phyloP scores from a whole-genome alignment of 495 filamentous ascomycete species.

The Podospora australis region DNA sequence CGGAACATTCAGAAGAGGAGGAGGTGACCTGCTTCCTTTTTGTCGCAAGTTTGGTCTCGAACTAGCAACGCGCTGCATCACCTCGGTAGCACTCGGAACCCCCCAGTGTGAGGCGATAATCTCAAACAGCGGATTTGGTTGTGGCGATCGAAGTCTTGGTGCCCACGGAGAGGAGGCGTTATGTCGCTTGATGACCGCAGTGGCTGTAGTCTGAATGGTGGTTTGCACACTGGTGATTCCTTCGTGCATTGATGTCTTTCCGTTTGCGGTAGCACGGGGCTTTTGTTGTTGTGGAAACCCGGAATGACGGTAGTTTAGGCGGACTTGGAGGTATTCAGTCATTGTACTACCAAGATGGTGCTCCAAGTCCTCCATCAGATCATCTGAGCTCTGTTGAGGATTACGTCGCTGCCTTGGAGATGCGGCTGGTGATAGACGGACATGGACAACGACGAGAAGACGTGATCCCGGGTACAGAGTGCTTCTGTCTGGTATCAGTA shows the following conservation, averaged over 20 bases:
- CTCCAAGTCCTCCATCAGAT: constrained; percentile 47
- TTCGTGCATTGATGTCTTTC: constrained; percentile 5
- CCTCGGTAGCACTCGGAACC: constrained; percentile 25
- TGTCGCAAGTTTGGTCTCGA: constrained; percentile 6
- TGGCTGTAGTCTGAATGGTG: constrained; percentile 36
- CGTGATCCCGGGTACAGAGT: constrained; percentile 32
- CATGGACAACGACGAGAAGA: constrained; percentile 33
- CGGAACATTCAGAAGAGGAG: not conserved
- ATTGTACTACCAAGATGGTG: constrained; percentile 36
- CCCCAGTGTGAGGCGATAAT: constrained; percentile 43
- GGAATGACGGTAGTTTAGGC: constrained; percentile 43
- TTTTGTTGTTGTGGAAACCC: constrained; percentile 30
- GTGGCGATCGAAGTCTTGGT: constrained; percentile 19
- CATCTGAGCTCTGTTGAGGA: constrained; percentile 33
- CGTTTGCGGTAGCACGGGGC: not conserved
- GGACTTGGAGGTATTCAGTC: constrained; percentile 39
- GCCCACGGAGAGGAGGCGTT: constrained; percentile 35
- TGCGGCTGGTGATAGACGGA: constrained; percentile 19
- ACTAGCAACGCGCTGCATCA: constrained; percentile 30
- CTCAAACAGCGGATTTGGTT: constrained; percentile 32
- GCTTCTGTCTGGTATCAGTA: constrained; percentile 7
- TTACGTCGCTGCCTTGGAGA: constrained; percentile 10
- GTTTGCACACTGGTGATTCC: constrained; percentile 25
- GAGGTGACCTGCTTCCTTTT: not conserved
- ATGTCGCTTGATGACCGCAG: constrained; percentile 36